Evolutionary conservation across 2,329 filamentous ascomycete species (phyloP), one percentile per base, ranked within the genome.

Genomic region (Coniochaeta sp.): DNA sequence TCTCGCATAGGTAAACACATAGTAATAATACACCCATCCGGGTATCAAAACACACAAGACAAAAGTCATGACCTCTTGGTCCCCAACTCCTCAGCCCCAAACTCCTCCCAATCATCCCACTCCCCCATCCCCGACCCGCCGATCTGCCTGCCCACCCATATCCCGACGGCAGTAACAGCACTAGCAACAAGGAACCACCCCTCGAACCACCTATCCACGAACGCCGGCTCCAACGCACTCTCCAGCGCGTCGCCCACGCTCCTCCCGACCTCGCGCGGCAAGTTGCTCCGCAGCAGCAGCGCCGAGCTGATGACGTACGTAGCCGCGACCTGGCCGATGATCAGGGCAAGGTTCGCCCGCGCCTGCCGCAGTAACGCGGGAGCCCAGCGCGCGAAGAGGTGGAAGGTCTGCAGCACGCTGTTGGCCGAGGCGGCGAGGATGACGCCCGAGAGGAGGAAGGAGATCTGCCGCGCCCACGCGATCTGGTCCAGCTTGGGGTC

Each of bases 121-220:
- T 75, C 75, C 3, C 65, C 65, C 8, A 48, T 9, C 14, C 28
- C 24, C 42, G 58, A 69, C 60, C 57, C 71, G 59, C 65, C 69
- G 24, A 89, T 71, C 63, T 81, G 84, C 55, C 82, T 76, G 0
- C 87, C 86, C 4, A 91, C 64, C 76, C 86, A 88, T 20, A 95
- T 83, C 0, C 87, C 89, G n/a, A 79, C 62, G 1, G 77, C 83
- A 1, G 89, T 94, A 12, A 78, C 62, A 0, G 75, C 71, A 55
- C 84, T 86, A 5, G 86, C 85, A 3, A 83, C 64, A 52, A 95
- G 67, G 65, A 95, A 95, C 85, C 89, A 92, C 7, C 82, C 84
- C 66, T 95, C 90, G 59, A 95, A 95, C 90, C 90, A 95, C 27
- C 81, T 76, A 61, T 95, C 84, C 5, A 89, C 86, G 60, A 89